Evolutionary conservation across 345 rosid genomes (phyloP), one percentile per base, ranked within the genome.

Genomic region (Linum usitatissimum): DNA sequence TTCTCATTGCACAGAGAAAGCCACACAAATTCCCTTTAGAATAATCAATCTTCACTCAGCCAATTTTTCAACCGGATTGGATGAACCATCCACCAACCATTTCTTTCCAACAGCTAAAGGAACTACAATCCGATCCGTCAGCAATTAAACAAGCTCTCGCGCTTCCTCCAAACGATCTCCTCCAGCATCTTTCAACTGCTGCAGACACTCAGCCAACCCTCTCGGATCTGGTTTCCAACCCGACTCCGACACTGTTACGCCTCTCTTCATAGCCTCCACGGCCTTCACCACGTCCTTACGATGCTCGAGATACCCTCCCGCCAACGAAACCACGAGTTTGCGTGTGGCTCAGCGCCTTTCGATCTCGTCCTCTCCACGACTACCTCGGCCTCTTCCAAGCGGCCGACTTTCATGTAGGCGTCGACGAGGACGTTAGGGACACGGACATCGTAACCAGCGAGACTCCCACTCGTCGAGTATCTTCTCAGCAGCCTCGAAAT

Each of bases 391-490:
- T 69, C 77, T 68, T 68, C 74, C 34, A 68, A 1, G 31, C 62
- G 70, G 63, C 78, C 83, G 17, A 65, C 77, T 38, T 18, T 65
- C 57, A 65, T 17, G 39, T 73, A 82, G 10, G 76, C 70, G 55
- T 31, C 18, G 14, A 79, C 62, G 64, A 79, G 36, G 17, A 59
- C n/a, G 58, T 79, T 75, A 17, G 73, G 66, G 48, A 77, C 57
- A 2, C 68, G 60, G 17, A 73, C 59, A 61, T 79, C 75, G 17
- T 61, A 61, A 4, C 42, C 42, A 17, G 31, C 36, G 19, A 42
- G 73, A 74, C 67, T 72, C 74, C 86, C 86, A 79, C 55, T 69
- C 77, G 17, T 70, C 64, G 56, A 70, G 73, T 56, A 81, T 69
- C 66, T 59, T 67, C 65, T 79, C 78, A 8, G 75, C 86, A 61